Evolutionary conservation across 192 early-diverging fungal species (phyloP).

Genomic region (Spinellus fusiger): DNA sequence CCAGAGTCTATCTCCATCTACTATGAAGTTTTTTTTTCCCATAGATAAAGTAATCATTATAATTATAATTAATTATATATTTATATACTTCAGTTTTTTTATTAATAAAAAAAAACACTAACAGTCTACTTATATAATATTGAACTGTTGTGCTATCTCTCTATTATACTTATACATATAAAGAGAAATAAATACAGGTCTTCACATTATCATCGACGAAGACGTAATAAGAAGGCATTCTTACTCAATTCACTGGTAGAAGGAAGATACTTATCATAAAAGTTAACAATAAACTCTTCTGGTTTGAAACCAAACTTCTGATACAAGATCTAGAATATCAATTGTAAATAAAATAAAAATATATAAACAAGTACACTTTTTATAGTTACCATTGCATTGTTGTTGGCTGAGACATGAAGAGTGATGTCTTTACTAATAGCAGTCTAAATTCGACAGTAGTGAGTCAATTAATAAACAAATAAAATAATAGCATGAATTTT

Average conservation of each 20-base stretch:
- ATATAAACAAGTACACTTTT: not conserved
- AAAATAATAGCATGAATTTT: conserved; percentile 1
- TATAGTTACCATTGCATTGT: conserved; percentile 73
- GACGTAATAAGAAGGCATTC: conserved; percentile 84
- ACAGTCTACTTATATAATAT: no score
- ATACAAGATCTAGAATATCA: conserved; percentile 86
- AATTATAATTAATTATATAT: not conserved
- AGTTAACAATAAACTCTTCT: conserved; percentile 83
- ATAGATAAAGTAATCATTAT: not conserved
- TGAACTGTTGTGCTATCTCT: no score
- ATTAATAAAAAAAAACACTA: no score
- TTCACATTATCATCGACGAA: conserved; percentile 59
- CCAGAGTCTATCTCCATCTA: no score
- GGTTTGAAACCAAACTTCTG: conserved; percentile 93
- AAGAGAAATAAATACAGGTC: no score
- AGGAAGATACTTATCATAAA: conserved; percentile 88
- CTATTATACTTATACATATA: no score
- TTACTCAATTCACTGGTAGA: conserved; percentile 63
- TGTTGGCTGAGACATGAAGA: conserved; percentile 89
- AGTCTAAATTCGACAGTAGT: conserved; percentile 25
- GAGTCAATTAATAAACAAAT: not conserved
- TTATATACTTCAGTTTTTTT: no score
- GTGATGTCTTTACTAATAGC: conserved; percentile 75
- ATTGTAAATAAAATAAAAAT: not conserved
- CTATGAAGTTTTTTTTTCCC: no score